Conservation (phyloP, 306 rosid species). For the Vicia villosa region DNA sequence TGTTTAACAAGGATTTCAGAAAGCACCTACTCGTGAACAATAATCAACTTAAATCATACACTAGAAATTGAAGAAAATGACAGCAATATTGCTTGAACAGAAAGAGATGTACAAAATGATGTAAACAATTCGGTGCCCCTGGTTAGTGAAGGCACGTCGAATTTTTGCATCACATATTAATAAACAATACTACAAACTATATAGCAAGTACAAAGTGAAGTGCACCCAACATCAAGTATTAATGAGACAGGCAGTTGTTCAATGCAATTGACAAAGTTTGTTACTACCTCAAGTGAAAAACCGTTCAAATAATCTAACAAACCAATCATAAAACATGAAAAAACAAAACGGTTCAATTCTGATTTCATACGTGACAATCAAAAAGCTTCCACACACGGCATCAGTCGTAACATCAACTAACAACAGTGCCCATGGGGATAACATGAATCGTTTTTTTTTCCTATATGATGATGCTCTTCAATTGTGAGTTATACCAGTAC, state of each 20-base stretch:
- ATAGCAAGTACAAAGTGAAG: background rate
- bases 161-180: background rate
- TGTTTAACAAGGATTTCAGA: background rate
- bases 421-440: background rate
- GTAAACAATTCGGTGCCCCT: background rate
- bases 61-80: conserved; percentile 7
- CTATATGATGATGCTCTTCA: background rate
- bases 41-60: background rate
- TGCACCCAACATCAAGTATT: background rate
- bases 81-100: background rate
- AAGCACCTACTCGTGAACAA: conserved; percentile 4
- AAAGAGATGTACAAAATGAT: background rate
- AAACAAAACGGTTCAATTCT: background rate
- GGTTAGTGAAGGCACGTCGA: background rate
- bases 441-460: background rate
- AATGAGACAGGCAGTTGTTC: conserved; percentile 10
- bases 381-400: background rate
- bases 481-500: conserved; percentile 10
- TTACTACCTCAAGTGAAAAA: conserved; percentile 1
- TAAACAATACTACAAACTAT: conserved; percentile 14
- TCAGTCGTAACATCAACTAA: conserved; percentile 11
- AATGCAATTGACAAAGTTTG: background rate
- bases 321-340: conserved; percentile 8
- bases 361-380: background rate
- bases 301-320: conserved; percentile 16